phyloP scores from a whole-genome alignment of 371 early-diverging fungal genomes.

The Chytridium lagenaria region DNA sequence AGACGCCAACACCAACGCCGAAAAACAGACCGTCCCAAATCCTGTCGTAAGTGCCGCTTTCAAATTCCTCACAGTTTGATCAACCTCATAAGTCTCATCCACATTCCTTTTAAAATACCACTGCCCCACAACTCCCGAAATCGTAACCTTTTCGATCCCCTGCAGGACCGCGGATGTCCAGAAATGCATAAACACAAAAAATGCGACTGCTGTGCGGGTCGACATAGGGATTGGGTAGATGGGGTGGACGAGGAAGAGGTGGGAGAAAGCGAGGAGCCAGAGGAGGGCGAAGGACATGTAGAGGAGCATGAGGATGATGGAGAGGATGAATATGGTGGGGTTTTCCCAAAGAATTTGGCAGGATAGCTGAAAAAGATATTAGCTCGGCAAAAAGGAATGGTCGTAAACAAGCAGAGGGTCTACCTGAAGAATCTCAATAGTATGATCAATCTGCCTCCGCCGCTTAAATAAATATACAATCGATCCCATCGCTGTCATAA shows the following conservation, averaged over 20 bases:
- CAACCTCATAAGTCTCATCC: conserved; percentile 31
- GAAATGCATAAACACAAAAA: conserved; percentile 72
- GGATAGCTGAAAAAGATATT: conserved; percentile 59
- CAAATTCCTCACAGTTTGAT: conserved; percentile 44
- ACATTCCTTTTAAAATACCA: conserved; percentile 67
- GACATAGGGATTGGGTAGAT: conserved; percentile 4
- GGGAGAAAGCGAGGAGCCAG: conserved; percentile 73
- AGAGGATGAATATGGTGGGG: conserved; percentile 69
- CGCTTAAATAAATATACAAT: conserved; percentile 46
- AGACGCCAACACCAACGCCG: conserved; percentile 68
- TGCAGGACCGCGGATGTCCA: conserved; percentile 75
- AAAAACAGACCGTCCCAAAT: conserved; percentile 75
- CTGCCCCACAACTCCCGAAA: conserved; percentile 75
- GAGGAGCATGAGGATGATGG: conserved; percentile 58
- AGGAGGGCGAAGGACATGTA: conserved; percentile 64
- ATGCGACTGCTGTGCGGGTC: conserved; percentile 46
- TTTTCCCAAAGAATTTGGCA: conserved; percentile 75
- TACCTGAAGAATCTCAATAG: conserved; percentile 68
- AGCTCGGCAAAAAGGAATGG: not conserved
- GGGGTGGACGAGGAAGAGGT: conserved; percentile 60
- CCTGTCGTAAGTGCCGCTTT: conserved; percentile 62
- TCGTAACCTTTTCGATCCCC: conserved; percentile 70
- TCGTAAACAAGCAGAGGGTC: not conserved
- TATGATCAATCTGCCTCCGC: conserved; percentile 59
- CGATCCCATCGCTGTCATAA: conserved; percentile 56